These are phyloP conservation scores for Sungouiozyma intestinalis DNA, from an alignment of 805 yeast genomes.

Conservation along the genomic window DNA sequence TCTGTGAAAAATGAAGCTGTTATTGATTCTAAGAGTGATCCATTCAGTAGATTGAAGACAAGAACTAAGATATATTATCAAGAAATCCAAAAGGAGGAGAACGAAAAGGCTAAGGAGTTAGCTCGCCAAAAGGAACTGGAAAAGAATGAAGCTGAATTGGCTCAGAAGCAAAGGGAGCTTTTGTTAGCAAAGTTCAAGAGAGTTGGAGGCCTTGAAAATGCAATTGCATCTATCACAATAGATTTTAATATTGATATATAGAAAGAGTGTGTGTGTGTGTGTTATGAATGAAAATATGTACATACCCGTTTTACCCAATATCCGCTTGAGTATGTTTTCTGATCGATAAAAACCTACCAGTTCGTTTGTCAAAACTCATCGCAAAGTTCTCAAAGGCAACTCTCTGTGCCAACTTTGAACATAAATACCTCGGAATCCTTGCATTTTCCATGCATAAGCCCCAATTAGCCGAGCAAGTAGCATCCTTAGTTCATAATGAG, in stretches of 20 bases:
- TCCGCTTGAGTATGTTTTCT: no score
- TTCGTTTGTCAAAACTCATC: no score
- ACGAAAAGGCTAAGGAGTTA: constrained; percentile 47
- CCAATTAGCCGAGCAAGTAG: constrained; percentile 14
- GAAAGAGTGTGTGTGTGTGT: no score
- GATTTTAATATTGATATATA: constrained; percentile 31
- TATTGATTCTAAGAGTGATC: constrained; percentile 47
- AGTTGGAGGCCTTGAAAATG: constrained; percentile 46
- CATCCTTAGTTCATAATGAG: constrained; percentile 8
- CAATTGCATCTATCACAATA: constrained; percentile 35
- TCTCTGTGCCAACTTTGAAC: no score
- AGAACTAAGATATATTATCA: constrained; percentile 73
- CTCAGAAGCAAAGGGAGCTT: constrained; percentile 34
- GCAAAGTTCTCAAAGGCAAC: no score
- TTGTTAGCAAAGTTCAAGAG: constrained; percentile 46
- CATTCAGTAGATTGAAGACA: constrained; percentile 83
- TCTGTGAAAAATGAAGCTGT: constrained; percentile 36
- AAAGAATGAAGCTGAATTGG: constrained; percentile 33
- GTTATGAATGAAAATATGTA: not conserved
- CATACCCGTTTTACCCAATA: no score
- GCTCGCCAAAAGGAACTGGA: constrained; percentile 37
- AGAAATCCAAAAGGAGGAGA: constrained; percentile 42
- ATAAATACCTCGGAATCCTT: no score
- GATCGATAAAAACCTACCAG: no score
- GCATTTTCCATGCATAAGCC: no score